Conservation (phyloP, 2,329 filamentous ascomycete genomes). For the Blumeria hordei region DNA sequence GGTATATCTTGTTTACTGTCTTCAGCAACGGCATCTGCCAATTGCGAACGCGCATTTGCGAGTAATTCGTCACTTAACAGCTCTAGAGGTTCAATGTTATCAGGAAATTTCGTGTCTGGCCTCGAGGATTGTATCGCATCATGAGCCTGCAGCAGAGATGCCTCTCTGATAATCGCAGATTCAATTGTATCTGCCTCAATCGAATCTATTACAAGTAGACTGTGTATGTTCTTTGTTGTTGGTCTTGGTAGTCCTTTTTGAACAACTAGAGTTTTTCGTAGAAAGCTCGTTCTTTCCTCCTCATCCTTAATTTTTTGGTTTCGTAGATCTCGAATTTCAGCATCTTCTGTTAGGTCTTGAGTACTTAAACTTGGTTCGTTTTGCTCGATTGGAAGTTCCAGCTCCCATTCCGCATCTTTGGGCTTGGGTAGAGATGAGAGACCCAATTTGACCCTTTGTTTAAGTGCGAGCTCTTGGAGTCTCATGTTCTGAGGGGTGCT, state of each 20-base stretch:
- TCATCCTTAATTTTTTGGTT: constrained; percentile 52
- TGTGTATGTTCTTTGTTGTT: constrained; percentile 41
- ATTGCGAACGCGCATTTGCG: constrained; percentile 49
- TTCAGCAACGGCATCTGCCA: constrained; percentile 25
- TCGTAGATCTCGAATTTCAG: constrained; percentile 53
- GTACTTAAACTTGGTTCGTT: constrained; percentile 28
- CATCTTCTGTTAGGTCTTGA: constrained; percentile 31
- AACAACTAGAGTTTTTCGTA: constrained; percentile 72
- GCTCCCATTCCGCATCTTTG: constrained; percentile 82
- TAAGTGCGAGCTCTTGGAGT: constrained; percentile 42
- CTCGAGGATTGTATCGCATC: constrained; percentile 58
- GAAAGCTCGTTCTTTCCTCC: constrained; percentile 46
- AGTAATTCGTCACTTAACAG: constrained; percentile 47
- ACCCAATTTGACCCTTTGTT: constrained; percentile 42
- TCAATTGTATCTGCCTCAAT: constrained; percentile 37
- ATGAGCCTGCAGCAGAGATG: constrained; percentile 54
- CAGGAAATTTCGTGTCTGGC: constrained; percentile 39
- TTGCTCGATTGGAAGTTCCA: constrained; percentile 71
- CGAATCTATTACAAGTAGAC: constrained; percentile 38
- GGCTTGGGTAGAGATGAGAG: constrained; percentile 75
- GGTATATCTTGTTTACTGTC: constrained; percentile 25
- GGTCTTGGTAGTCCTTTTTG: constrained; percentile 66
- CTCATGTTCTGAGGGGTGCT: constrained; percentile 58
- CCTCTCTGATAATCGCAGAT: constrained; percentile 49
- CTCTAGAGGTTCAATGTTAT: constrained; percentile 32